Base-by-base conservation (phyloP, 805 yeast genomes). In the Candida schatavii region DNA sequence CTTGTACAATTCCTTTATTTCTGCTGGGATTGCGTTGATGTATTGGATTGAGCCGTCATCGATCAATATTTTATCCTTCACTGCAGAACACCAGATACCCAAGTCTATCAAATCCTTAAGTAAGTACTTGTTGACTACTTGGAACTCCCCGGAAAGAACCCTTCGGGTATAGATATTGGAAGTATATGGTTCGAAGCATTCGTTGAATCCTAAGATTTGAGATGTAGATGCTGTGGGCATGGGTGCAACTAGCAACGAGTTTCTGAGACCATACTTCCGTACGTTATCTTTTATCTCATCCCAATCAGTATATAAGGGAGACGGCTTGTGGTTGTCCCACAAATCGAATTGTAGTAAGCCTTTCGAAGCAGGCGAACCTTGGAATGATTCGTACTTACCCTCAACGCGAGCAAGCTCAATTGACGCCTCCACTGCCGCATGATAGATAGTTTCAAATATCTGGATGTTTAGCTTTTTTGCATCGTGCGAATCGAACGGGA, bases 151-250 rank as follows among this genome's bases (percentile, higher is more conserved):
- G 17, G 97, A 85, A 6, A 88, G 68, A 4, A 89, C 97, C 58
- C 98, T 80, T 54, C 98, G 80, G 35, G 87, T 80, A 66, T 89
- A 91, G 55, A 91, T 81, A 66, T 91, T 91, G 17, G 97, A 88
- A 5, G 99, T 90, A 61, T 82, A 81, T 10, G 99, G 98, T 64
- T 91, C 99, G 62, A 91, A 91, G 66, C 97, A 90, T 68, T 91
- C 98, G 54, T 82, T 90, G 71, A 78, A 88, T 30, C 97, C 98
- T 40, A 91, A 72, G 39, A 91, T 90, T 69, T 89, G 97, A 3
- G 98, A 91, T 2, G 98, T 91, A 1, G 97, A 88, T 2, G 98
- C 98, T 14, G 98, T 91, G 34, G 98, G 98, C 98, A 91, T 91
- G 40, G 97, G 93, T 1, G 95, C 97, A 26, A 90, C 86, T 14